These are phyloP conservation scores for Arctostaphylos glauca DNA, from an alignment of 148 eudicot species.

Conservation along the genomic window DNA sequence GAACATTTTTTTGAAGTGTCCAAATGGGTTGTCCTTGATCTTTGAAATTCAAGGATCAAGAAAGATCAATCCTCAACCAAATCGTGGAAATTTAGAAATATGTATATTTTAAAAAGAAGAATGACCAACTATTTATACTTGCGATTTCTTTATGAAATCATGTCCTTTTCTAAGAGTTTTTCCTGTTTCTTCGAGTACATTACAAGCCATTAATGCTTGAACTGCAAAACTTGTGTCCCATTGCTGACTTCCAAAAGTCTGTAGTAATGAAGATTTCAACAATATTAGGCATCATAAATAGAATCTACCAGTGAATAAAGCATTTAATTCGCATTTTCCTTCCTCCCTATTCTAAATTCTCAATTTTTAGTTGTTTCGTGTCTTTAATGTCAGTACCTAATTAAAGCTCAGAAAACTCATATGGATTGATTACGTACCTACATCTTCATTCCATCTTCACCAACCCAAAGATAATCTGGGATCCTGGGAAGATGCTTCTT, in stretches of 20 bases:
- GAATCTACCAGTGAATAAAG: background rate
- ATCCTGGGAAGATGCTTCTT: slow-evolving; percentile 42
- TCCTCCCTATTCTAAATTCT: background rate
- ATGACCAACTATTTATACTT: slow-evolving; percentile 7
- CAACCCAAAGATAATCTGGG: slow-evolving; percentile 42
- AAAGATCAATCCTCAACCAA: background rate
- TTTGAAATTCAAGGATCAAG: background rate
- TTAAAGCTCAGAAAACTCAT: background rate
- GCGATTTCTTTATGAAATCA: slow-evolving; percentile 27
- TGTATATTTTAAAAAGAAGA: background rate
- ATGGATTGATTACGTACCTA: slow-evolving; percentile 20
- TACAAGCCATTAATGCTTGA: slow-evolving; percentile 28
- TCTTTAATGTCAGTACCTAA: background rate
- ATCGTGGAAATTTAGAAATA: background rate
- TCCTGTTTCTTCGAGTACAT: slow-evolving; percentile 28
- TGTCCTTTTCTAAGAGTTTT: slow-evolving; percentile 23
- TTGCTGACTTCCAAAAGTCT: slow-evolving; percentile 41
- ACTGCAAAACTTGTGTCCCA: slow-evolving; percentile 39
- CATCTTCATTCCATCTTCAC: slow-evolving; percentile 51
- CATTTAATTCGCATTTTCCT: background rate
- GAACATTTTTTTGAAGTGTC: slow-evolving; percentile 42
- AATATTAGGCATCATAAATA: background rate
- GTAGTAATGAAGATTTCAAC: background rate
- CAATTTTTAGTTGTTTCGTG: background rate
- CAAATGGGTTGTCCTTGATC: slow-evolving; percentile 46